phyloP scores from a whole-genome alignment of 2,329 filamentous ascomycete species.

The Fusarium piperis region DNA sequence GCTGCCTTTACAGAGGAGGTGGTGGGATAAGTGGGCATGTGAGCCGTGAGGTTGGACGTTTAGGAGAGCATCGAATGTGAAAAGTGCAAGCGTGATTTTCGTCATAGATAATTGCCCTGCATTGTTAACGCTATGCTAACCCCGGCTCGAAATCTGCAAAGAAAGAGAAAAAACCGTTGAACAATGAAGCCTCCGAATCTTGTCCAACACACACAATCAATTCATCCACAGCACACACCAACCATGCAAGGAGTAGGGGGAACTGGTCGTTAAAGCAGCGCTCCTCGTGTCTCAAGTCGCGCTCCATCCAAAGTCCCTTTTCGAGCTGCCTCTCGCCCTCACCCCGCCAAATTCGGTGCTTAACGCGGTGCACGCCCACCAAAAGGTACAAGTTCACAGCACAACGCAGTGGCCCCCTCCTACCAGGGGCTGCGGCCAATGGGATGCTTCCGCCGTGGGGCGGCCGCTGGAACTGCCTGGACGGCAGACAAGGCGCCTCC shows the following conservation, averaged over 20 bases:
- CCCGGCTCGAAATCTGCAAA: not conserved
- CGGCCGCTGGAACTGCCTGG: not conserved
- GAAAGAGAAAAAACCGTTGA: not conserved
- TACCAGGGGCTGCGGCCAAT: constrained; percentile 29
- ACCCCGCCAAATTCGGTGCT: constrained; percentile 37
- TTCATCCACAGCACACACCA: not conserved
- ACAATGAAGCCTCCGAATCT: not conserved
- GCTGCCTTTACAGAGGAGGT: constrained; percentile 18
- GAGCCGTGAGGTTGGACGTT: not conserved
- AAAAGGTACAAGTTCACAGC: constrained; percentile 28
- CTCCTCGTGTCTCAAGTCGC: constrained; percentile 30
- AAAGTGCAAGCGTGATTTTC: not conserved
- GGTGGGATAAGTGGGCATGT: not conserved
- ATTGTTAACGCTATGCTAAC: not conserved
- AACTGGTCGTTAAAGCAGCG: constrained; percentile 35
- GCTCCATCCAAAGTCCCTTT: constrained; percentile 34
- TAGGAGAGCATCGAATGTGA: not conserved
- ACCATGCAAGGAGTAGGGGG: constrained; percentile 13
- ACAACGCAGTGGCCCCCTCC: constrained; percentile 16
- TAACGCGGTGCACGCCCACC: constrained; percentile 40
- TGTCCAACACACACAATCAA: not conserved
- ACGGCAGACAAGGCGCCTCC: constrained; percentile 33
- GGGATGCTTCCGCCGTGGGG: constrained; percentile 23
- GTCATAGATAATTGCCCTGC: not conserved
- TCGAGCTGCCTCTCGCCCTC: constrained; percentile 32